Percentiles rank a stretch among this genome's conserved stretches.
Conservation (phyloP, 768 basidiomycete genomes). For the Paxillus ammoniavirescens region DNA sequence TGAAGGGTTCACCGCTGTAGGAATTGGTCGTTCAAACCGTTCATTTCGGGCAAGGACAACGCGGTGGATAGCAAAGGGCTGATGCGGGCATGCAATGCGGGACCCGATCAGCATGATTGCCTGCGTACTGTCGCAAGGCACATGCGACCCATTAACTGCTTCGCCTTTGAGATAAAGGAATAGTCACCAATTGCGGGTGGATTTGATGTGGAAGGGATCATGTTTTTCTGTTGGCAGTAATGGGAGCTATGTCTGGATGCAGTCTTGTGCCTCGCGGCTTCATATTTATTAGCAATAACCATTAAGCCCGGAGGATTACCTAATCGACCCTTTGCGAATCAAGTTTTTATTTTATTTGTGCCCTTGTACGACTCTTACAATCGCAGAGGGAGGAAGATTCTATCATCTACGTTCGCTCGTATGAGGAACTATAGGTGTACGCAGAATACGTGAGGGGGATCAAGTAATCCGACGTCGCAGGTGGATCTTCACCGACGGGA, state of each 20-base stretch:
- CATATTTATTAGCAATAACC: conserved; percentile 14
- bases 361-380: conserved; percentile 1
- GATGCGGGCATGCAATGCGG: too few species aligned
- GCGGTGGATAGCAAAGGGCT: too few species aligned
- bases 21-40: too few species aligned
- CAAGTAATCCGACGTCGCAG: conserved; percentile 23
- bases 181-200: not conserved
- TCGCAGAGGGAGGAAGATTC: conserved; percentile 14
- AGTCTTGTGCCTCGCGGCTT: not conserved
- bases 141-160: too few species aligned
- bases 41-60: too few species aligned
- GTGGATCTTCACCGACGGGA: conserved; percentile 28
- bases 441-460: conserved; percentile 14
- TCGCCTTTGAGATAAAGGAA: not conserved
- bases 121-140: too few species aligned
- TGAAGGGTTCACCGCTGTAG: too few species aligned
- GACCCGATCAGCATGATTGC: too few species aligned
- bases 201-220: not conserved
- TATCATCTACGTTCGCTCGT: not conserved
- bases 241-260: conserved; percentile 6
- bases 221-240: not conserved
- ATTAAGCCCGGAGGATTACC: conserved; percentile 30
- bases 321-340: conserved; percentile 25
- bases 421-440: not conserved
- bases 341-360: too few species aligned